phyloP scores from a whole-genome alignment of 2,329 filamentous ascomycete species.

The Calycina herbarum region DNA sequence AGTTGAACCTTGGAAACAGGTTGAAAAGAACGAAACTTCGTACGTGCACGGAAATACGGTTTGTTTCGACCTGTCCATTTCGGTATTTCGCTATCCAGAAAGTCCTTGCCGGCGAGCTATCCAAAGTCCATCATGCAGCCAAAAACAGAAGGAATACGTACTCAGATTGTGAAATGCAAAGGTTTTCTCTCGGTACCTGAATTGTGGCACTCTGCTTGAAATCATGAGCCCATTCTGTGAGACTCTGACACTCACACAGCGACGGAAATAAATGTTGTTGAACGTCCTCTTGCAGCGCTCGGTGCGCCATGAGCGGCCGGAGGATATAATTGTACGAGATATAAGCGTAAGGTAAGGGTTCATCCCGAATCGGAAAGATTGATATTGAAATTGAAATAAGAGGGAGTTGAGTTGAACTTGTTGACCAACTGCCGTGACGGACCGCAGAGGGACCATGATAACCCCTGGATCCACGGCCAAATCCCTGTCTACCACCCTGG shows the following conservation, averaged over 20 bases:
- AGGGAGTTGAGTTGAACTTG: not conserved
- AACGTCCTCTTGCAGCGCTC: not conserved
- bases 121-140: not conserved
- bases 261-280: not conserved
- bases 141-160: not conserved
- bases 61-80: not conserved
- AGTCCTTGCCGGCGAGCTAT: not conserved
- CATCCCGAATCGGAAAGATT: not conserved
- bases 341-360: not conserved
- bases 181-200: not conserved
- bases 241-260: not conserved
- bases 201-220: not conserved
- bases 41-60: not conserved
- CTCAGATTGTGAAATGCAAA: not conserved
- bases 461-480: not conserved
- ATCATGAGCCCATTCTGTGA: constrained; percentile 1
- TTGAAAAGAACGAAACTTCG: not conserved
- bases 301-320: not conserved
- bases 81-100: not conserved
- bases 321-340: not conserved
- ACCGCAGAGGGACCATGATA: not conserved
- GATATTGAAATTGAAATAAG: not conserved
- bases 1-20: not conserved
- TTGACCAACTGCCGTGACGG: no score
- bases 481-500: not conserved